phyloP scores from a whole-genome alignment of 169 alveolate species.

The Cryptosporidium muris region DNA sequence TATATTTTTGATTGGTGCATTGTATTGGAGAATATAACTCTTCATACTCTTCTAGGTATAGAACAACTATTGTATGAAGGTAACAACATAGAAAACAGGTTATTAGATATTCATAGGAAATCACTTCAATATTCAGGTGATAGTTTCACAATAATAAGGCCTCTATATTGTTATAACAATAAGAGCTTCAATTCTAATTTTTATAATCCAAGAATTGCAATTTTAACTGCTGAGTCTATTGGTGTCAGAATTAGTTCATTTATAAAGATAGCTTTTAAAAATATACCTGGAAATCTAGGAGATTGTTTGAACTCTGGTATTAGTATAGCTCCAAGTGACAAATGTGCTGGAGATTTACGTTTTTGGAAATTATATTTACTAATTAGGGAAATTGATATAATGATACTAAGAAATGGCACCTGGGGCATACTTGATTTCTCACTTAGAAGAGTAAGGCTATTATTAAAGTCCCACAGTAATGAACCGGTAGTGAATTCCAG shows the following conservation, averaged over 20 bases:
- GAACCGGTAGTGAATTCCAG: background rate
- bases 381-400: slow-evolving; percentile 21
- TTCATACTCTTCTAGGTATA: slow-evolving; percentile 15
- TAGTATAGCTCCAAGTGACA: background rate
- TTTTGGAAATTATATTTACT: slow-evolving; percentile 20
- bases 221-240: slow-evolving; percentile 49
- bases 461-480: background rate
- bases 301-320: background rate
- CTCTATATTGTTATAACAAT: slow-evolving; percentile 24
- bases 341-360: background rate
- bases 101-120: slow-evolving; percentile 29
- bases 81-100: slow-evolving; percentile 7
- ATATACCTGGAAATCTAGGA: background rate
- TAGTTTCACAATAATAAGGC: slow-evolving; percentile 56
- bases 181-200: background rate
- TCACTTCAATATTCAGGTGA: slow-evolving; percentile 49
- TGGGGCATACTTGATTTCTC: slow-evolving; percentile 71
- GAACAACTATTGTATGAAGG: slow-evolving; percentile 25
- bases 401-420: slow-evolving; percentile 63
- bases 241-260: slow-evolving; percentile 36
- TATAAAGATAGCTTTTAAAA: background rate
- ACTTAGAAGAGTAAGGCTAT: slow-evolving; percentile 16
- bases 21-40: slow-evolving; percentile 19
- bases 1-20: slow-evolving; percentile 23
- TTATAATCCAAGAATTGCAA: slow-evolving; percentile 30